Percentiles rank a stretch among this genome's conserved stretches.
phyloP scores from a whole-genome alignment of 2,329 filamentous ascomycete genomes.

The Ramularia collo-cygni region DNA sequence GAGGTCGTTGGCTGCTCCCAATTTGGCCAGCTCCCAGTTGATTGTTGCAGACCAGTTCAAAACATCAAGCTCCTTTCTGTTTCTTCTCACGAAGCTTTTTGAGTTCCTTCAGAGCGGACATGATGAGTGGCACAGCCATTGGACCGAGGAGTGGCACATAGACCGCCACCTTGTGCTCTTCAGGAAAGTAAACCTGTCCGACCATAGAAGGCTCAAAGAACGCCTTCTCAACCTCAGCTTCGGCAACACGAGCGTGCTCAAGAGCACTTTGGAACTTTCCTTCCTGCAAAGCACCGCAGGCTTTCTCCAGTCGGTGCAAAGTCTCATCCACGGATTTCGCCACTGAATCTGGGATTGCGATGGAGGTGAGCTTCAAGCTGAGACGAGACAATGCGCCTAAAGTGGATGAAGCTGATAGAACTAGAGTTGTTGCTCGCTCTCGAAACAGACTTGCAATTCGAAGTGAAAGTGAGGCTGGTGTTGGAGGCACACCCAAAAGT shows the following conservation, averaged over 20 bases:
- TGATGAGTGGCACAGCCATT: conserved; percentile 79
- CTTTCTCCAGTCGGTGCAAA: conserved; percentile 66
- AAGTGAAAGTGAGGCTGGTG: conserved; percentile 70
- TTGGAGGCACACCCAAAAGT: conserved; percentile 75
- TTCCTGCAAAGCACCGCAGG: conserved; percentile 63
- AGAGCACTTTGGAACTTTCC: conserved; percentile 61
- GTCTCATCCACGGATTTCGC: conserved; percentile 78
- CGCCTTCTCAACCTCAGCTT: conserved; percentile 81
- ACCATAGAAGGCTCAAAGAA: conserved; percentile 99
- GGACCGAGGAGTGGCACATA: conserved; percentile 89
- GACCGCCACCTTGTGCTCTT: conserved; percentile 96
- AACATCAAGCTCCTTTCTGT: conserved; percentile 13
- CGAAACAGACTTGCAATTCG: conserved; percentile 77
- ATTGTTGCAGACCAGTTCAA: too few species aligned
- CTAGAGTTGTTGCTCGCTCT: conserved; percentile 75
- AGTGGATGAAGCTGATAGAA: conserved; percentile 85
- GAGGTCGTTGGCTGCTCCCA: too few species aligned
- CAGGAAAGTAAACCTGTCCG: conserved; percentile 94
- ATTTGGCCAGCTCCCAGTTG: too few species aligned
- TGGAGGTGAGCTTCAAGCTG: conserved; percentile 74
- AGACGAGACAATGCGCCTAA: conserved; percentile 87
- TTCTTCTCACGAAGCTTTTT: conserved; percentile 30
- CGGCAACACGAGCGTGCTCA: conserved; percentile 73
- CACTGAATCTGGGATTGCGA: conserved; percentile 82
- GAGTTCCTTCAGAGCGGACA: conserved; percentile 76